Base-by-base conservation (phyloP, 306 rosid species). In the Senna siamea region DNA sequence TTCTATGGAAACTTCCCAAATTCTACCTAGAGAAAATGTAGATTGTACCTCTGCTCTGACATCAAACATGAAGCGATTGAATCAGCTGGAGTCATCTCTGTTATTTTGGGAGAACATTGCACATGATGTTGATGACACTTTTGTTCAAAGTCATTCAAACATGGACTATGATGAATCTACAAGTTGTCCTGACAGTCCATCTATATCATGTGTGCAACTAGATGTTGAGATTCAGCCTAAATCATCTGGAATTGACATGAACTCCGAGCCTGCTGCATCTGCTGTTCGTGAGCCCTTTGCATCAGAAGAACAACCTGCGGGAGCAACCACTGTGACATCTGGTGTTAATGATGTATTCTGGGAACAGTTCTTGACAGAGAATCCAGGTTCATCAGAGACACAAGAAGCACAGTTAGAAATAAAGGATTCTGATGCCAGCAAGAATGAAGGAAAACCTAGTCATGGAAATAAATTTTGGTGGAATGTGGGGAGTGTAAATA, bases 291-390 rank as follows among this genome's bases (percentile, higher is more conserved):
- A 83, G 65, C 74, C 83, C 20, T 60, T 77, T 64, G 73, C 88
- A 85, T 70, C 81, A 5, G 80, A 82, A 66, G 96, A 82, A 75
- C 88, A 76, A 61, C 80, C 73, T 38, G 78, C 35, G 11, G 88
- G 79, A 70, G 41, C 69, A 18, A 40, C 82, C 40, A 37, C 78
- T 6, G 82, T 64, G 32, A 71, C 85, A 17, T 76, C 90, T 30
- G 94, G 98, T 70, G 91, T 81, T 51, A 94, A 91, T 85, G 98
- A 94, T 75, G 78, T 88, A 30, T 94, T 94, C 66, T 94, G 98
- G 98, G 93, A 94, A 73, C 97, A 91, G 74, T 94, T 94, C 83
- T 94, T 94, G 86, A 91, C 97, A 9, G 98, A 94, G 83, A 87
- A 91, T 88, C 97, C 98, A 12, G 97, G 97, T 68, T 86, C 97